Percentiles rank a stretch among this genome's conserved stretches.
Evolutionary conservation across 2,329 filamentous ascomycete species (phyloP).

Genomic region (Phaeoacremonium minimum): DNA sequence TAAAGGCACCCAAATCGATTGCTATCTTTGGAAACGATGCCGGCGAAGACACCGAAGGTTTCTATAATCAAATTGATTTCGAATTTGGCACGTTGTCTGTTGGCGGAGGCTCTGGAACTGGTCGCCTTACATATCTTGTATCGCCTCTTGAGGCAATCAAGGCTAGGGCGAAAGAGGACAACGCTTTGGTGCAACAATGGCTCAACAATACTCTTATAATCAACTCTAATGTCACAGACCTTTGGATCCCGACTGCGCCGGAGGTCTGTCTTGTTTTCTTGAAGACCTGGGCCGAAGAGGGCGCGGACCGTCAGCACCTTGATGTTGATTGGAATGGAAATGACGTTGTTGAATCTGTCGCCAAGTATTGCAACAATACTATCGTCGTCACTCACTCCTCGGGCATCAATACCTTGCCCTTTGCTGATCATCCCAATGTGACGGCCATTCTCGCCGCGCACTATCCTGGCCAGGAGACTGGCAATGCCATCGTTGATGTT

Average conservation of each 20-base stretch:
- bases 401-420: constrained; percentile 54
- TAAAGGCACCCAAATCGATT: constrained; percentile 52
- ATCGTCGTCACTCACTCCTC: constrained; percentile 55
- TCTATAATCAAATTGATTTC: constrained; percentile 59
- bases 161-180: constrained; percentile 38
- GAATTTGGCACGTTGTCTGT: constrained; percentile 55
- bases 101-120: constrained; percentile 55
- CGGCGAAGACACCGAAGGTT: constrained; percentile 62
- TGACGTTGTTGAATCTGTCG: constrained; percentile 50
- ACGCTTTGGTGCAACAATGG: constrained; percentile 35
- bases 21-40: constrained; percentile 56
- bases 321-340: constrained; percentile 58
- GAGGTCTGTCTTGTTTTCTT: constrained; percentile 65
- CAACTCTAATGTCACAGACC: constrained; percentile 32
- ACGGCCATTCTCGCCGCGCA: constrained; percentile 59
- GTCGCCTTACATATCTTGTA: constrained; percentile 48
- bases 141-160: constrained; percentile 52
- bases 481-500: constrained; percentile 55
- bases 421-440: constrained; percentile 53
- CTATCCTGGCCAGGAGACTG: constrained; percentile 57
- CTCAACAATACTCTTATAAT: constrained; percentile 37
- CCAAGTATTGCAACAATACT: constrained; percentile 42
- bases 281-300: constrained; percentile 64
- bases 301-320: constrained; percentile 49
- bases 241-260: constrained; percentile 43